These are phyloP conservation scores for Fusarium robinianum DNA, from an alignment of 2,329 filamentous ascomycete species.

Conservation along the genomic window DNA sequence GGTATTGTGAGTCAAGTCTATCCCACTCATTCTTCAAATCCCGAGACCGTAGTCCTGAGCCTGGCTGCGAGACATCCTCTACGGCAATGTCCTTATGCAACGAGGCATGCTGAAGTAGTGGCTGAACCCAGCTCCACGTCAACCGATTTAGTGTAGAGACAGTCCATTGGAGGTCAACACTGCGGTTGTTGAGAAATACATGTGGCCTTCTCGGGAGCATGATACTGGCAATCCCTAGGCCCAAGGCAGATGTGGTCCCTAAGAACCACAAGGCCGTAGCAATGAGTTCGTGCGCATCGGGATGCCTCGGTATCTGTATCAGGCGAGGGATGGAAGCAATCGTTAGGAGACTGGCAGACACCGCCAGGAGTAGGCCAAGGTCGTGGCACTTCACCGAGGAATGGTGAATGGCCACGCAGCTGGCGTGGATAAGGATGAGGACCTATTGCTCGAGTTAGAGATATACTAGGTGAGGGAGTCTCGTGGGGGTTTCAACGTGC, in stretches of 20 bases:
- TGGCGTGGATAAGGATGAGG: conserved; percentile 55
- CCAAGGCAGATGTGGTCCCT: conserved; percentile 50
- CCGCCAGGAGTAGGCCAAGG: conserved; percentile 55
- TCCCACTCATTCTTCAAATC: conserved; percentile 56
- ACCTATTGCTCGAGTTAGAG: conserved; percentile 44
- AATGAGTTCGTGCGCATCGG: conserved; percentile 42
- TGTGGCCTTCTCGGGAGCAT: conserved; percentile 68
- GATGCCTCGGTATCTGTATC: conserved; percentile 39
- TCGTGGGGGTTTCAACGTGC: conserved; percentile 49
- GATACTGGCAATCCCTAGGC: conserved; percentile 52
- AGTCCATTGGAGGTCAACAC: conserved; percentile 66
- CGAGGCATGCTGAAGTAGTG: conserved; percentile 58
- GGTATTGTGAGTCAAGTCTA: conserved; percentile 46
- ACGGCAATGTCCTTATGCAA: conserved; percentile 64
- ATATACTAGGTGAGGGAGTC: not conserved
- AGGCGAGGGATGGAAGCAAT: conserved; percentile 51
- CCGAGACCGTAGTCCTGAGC: conserved; percentile 56
- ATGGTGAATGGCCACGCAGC: conserved; percentile 52
- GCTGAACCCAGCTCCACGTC: conserved; percentile 66
- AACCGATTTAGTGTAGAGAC: conserved; percentile 61
- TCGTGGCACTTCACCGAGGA: conserved; percentile 55
- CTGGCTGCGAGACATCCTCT: conserved; percentile 63
- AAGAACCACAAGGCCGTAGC: conserved; percentile 48
- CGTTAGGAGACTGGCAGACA: conserved; percentile 51
- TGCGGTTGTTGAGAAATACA: conserved; percentile 60